Evolutionary conservation across 768 basidiomycete species (phyloP).

Genomic region (Lactarius sp.): DNA sequence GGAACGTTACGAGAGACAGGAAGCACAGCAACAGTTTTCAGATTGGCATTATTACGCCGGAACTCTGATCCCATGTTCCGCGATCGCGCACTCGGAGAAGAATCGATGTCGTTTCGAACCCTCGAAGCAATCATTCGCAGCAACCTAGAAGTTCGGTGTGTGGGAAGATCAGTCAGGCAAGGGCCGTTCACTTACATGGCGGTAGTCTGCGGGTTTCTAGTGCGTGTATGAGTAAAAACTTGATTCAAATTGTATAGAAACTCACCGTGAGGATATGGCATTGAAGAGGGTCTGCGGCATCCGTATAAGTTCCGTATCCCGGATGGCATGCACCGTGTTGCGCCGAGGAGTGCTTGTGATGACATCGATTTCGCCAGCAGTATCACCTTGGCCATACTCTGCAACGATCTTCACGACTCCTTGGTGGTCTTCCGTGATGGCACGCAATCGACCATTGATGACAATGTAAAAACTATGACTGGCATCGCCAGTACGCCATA

Average conservation of each 20-base stretch:
- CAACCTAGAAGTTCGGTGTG: constrained; percentile 41
- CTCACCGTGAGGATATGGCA: constrained; percentile 83
- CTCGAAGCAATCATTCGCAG: constrained; percentile 89
- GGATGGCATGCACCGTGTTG: constrained; percentile 94
- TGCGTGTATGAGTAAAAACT: constrained; percentile 7
- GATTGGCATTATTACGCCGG: constrained; percentile 75
- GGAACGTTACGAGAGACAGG: constrained; percentile 87
- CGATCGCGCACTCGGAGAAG: constrained; percentile 46
- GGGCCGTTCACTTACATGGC: constrained; percentile 54
- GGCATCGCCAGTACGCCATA: constrained; percentile 85
- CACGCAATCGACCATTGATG: constrained; percentile 91
- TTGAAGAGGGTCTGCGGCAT: constrained; percentile 99
- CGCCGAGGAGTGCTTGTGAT: constrained; percentile 86
- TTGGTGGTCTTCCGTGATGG: constrained; percentile 73
- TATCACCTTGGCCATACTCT: constrained; percentile 97
- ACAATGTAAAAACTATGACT: constrained; percentile 99
- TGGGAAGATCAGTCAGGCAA: background rate
- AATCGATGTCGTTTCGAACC: constrained; percentile 78
- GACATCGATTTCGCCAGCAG: constrained; percentile 95
- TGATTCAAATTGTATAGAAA: background rate
- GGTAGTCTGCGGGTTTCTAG: constrained; percentile 78
- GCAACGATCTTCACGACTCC: constrained; percentile 78
- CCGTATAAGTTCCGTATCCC: constrained; percentile 93
- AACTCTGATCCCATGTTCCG: constrained; percentile 53
- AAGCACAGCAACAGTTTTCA: constrained; percentile 91